Conservation (phyloP, 2,329 filamentous ascomycete genomes). For the Diaporthe longicolla region DNA sequence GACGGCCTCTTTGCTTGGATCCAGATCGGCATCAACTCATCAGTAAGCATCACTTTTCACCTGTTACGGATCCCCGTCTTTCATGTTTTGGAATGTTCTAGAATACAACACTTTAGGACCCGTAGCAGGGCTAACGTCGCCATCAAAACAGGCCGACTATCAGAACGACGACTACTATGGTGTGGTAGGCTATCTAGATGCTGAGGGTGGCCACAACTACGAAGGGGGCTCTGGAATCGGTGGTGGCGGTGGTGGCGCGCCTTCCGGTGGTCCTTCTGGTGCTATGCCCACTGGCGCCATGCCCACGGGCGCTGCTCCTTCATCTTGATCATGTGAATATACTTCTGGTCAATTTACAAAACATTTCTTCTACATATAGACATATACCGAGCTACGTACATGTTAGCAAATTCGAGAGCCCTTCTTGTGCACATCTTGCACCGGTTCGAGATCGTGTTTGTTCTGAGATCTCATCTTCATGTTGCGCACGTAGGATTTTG, state of each 20-base stretch:
- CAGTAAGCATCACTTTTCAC: constrained; percentile 41
- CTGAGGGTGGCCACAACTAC: constrained; percentile 39
- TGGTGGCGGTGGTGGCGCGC: constrained; percentile 3
- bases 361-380: background rate
- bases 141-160: constrained; percentile 47
- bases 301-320: constrained; percentile 15
- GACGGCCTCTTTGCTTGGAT: constrained; percentile 66
- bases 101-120: no score
- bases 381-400: constrained; percentile 4
- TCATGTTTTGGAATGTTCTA: no score
- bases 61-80: no score
- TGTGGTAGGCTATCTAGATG: constrained; percentile 38
- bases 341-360: background rate
- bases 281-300: constrained; percentile 21
- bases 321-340: constrained; percentile 8
- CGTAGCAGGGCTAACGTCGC: no score
- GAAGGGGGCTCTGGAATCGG: constrained; percentile 13
- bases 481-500: background rate
- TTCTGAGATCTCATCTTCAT: background rate
- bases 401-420: background rate
- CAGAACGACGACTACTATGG: constrained; percentile 40
- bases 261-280: constrained; percentile 33
- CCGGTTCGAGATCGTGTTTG: background rate
- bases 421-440: background rate
- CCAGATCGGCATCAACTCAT: constrained; percentile 61